phyloP scores from a whole-genome alignment of 108 stramenopile species.

The Stephanodiscus minutulus region DNA sequence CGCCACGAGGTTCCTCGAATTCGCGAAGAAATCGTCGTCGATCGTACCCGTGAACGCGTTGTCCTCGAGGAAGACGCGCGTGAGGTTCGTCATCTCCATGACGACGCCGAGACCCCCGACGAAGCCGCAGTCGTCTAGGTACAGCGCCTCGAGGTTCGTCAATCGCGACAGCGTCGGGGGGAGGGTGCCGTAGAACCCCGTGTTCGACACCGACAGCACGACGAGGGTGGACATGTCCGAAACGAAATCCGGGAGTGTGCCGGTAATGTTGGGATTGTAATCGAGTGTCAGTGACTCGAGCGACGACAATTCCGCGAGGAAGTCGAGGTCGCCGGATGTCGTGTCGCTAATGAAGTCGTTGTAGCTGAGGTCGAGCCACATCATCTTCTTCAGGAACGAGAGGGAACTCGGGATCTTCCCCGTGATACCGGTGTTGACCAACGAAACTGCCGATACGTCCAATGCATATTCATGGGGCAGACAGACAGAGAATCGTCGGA shows the following conservation, averaged over 20 bases:
- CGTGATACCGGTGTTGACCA: conserved; percentile 14
- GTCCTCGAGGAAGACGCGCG: conserved; percentile 44
- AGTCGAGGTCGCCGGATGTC: conserved; percentile 22
- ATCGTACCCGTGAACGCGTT: conserved; percentile 38
- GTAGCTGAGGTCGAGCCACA: not conserved
- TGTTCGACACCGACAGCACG: conserved; percentile 29
- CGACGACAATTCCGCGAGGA: conserved; percentile 8
- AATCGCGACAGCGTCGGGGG: conserved; percentile 13
- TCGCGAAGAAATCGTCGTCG: conserved; percentile 33
- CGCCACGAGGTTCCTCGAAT: conserved; percentile 22
- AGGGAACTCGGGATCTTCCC: conserved; percentile 33
- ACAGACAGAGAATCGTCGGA: too few relatives aligned
- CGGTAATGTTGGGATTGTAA: conserved; percentile 31
- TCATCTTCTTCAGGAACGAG: conserved; percentile 16
- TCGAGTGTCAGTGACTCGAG: conserved; percentile 23
- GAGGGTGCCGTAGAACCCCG: conserved; percentile 17
- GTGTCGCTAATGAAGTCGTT: conserved; percentile 17
- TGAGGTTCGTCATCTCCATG: conserved; percentile 33
- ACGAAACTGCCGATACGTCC: not conserved
- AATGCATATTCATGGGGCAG: too few relatives aligned
- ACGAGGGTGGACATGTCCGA: conserved; percentile 7
- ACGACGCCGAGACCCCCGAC: conserved; percentile 25
- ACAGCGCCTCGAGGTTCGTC: conserved; percentile 7
- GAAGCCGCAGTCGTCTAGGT: conserved; percentile 29
- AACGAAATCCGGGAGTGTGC: conserved; percentile 28